Conservation (phyloP, 2,329 filamentous ascomycete species). For the Nemania serpens region DNA sequence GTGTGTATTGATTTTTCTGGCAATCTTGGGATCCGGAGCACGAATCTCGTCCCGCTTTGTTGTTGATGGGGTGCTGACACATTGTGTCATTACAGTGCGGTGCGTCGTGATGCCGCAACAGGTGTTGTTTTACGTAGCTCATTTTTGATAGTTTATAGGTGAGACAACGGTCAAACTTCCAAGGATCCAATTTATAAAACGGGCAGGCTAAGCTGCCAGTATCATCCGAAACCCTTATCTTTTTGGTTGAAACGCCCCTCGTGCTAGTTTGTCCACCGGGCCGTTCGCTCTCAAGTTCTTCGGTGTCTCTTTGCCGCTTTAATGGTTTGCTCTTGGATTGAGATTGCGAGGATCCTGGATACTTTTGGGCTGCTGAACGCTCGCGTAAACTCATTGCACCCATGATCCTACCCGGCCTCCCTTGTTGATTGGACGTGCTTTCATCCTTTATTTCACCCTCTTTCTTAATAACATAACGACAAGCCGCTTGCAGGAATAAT, state of each 20-base stretch:
- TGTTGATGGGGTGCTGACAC: background rate
- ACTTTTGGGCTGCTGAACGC: background rate
- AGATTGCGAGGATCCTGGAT: background rate
- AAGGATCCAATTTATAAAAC: slow-evolving; percentile 10
- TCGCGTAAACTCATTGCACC: background rate
- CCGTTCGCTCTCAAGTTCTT: background rate
- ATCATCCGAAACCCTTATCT: too few species aligned
- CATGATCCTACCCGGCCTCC: background rate
- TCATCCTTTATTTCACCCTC: background rate
- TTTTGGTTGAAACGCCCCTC: too few species aligned
- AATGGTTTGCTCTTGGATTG: background rate
- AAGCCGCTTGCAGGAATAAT: background rate
- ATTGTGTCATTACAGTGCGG: too few species aligned
- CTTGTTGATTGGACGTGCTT: background rate
- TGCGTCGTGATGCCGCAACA: background rate
- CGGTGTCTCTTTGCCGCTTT: background rate
- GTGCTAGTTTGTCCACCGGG: background rate
- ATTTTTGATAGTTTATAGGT: slow-evolving; percentile 3
- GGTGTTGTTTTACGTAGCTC: slow-evolving; percentile 11
- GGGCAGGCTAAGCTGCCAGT: slow-evolving; percentile 6
- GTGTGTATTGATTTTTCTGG: background rate
- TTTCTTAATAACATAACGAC: background rate
- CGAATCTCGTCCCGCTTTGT: background rate
- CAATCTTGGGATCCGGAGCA: background rate
- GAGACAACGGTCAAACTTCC: background rate